phyloP scores from a whole-genome alignment of 2,329 filamentous ascomycete species.

The Cadophora sp. region DNA sequence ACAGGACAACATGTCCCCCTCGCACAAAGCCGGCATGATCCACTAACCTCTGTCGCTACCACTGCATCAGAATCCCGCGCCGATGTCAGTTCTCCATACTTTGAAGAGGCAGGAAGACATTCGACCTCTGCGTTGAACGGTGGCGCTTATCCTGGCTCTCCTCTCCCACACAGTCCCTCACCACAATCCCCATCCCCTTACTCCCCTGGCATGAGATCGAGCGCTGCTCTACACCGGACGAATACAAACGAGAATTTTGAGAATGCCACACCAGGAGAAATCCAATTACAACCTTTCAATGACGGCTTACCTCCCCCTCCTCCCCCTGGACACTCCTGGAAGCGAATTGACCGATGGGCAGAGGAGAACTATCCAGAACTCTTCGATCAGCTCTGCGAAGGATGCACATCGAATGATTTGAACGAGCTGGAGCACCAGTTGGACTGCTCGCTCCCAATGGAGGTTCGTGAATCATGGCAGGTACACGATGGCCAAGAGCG shows the following conservation, averaged over 20 bases:
- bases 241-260: conserved; percentile 72
- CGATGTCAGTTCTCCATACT: conserved; percentile 81
- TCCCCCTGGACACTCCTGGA: conserved; percentile 89
- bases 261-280: conserved; percentile 77
- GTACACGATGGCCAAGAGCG: conserved; percentile 97
- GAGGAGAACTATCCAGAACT: conserved; percentile 96
- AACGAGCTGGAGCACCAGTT: conserved; percentile 97
- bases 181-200: conserved; percentile 79
- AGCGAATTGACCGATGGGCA: conserved; percentile 90
- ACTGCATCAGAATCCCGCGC: conserved; percentile 84
- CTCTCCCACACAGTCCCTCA: conserved; percentile 58
- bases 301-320: conserved; percentile 91
- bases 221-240: conserved; percentile 68
- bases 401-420: conserved; percentile 90
- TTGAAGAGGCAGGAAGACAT: conserved; percentile 69
- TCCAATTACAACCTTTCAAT: conserved; percentile 95
- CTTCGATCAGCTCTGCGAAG: conserved; percentile 90
- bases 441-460: conserved; percentile 90
- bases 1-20: conserved; percentile 90
- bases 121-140: conserved; percentile 60
- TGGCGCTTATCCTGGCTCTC: conserved; percentile 60
- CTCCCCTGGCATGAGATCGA: conserved; percentile 87
- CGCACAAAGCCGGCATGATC: conserved; percentile 79
- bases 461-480: conserved; percentile 90
- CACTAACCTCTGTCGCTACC: conserved; percentile 87